Percentiles rank a stretch among this genome's conserved stretches.
These are phyloP conservation scores for Nannochloropsis gaditana DNA, from an alignment of 108 stramenopile genomes.

Conservation along the genomic window DNA sequence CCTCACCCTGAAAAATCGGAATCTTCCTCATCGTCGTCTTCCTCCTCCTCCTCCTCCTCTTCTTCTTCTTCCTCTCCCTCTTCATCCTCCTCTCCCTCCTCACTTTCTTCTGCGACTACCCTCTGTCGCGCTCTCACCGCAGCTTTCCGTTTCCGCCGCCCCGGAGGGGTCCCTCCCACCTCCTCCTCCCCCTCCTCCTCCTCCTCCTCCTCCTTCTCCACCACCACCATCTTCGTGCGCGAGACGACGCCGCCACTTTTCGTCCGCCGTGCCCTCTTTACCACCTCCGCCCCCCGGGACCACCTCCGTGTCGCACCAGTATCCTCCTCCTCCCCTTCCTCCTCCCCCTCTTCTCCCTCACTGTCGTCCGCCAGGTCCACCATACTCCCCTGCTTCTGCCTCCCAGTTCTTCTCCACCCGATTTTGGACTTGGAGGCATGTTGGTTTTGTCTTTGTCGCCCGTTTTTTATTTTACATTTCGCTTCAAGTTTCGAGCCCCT, in stretches of 20 bases:
- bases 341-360: not conserved
- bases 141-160: not conserved
- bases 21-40: not conserved
- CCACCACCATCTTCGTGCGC: not conserved
- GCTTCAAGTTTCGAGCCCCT: not conserved
- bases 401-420: not conserved
- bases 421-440: too few relatives aligned
- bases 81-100: not conserved
- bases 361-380: not conserved
- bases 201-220: slow-evolving; percentile 24
- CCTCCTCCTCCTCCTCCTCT: not conserved
- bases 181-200: slow-evolving; percentile 18
- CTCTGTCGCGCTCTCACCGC: not conserved
- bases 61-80: not conserved
- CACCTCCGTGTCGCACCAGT: not conserved
- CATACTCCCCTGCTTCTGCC: not conserved
- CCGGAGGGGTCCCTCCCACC: not conserved
- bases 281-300: not conserved
- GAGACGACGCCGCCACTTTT: not conserved
- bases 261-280: not conserved
- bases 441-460: too few relatives aligned
- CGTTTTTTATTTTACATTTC: not conserved
- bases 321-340: not conserved
- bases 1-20: slow-evolving; percentile 16
- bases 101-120: not conserved